Base-by-base conservation (phyloP, 2,329 filamentous ascomycete genomes). In the Paramyrothecium roridum region DNA sequence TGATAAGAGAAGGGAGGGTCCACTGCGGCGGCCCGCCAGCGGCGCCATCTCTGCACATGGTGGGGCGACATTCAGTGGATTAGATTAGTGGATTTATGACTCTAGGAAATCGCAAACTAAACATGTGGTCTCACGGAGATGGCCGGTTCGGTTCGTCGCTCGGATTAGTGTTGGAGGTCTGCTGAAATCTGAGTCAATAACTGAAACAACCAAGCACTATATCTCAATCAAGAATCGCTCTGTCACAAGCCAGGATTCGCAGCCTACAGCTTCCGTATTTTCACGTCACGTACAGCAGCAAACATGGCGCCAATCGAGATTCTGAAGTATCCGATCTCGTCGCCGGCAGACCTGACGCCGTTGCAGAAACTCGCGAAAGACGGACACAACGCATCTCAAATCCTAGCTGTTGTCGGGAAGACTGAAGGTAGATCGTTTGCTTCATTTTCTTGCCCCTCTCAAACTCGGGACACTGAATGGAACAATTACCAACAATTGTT, bases 221-320 rank as follows among this genome's bases (percentile, higher is more conserved):
- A 10, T 10, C 10, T 30, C 26, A 30, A 30, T 30, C 10, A 10
- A 30, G 26, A 30, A 30, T 30, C 10, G 26, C 10, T 30, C 26
- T 30, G 10, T 30, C 26, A 4, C 26, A 6, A 6, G 26, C 26
- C n/a, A n/a, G n/a, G n/a, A n/a, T 6, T 43, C 37, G 7, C 13
- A 7, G 37, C 37, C 16, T 16, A 6, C 16, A 6, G 13, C 6
- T 13, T 48, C 46, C 3, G 21, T 8, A 3, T 8, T 13, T 4
- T 19, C 4, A 13, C 8, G 6, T 48, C 22, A 8, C 3, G 16
- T 16, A 33, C 22, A 50, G 17, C 51, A 30, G 17, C 20, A 48
- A 51, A 26, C 26, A 55, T 55, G 54, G 54, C 54, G 45, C 50
- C 54, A 26, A 33, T 55, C 20, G 48, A 55, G 45, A 55, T 55